Percentiles rank a stretch among this genome's conserved stretches.
These are phyloP conservation scores for Apophysomyces sp. DNA, from an alignment of 371 early-diverging fungal species.

Conservation along the genomic window DNA sequence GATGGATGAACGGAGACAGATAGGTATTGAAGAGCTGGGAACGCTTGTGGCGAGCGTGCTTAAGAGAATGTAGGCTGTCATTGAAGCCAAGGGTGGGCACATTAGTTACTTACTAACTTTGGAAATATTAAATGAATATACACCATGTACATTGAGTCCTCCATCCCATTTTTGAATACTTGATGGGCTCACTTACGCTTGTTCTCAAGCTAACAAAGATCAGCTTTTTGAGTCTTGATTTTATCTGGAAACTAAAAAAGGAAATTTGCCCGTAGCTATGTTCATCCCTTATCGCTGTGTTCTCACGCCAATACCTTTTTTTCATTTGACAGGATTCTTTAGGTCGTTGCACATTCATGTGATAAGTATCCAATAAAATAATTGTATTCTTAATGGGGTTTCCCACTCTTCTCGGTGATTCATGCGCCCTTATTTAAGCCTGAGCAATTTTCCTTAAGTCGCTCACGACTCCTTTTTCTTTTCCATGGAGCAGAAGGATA, in stretches of 20 bases:
- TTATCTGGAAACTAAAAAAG: too few species aligned
- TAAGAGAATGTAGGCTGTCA: too few species aligned
- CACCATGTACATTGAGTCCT: too few species aligned
- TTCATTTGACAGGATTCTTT: not conserved
- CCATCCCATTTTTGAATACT: too few species aligned
- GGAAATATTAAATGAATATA: too few species aligned
- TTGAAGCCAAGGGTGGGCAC: too few species aligned
- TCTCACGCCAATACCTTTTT: not conserved
- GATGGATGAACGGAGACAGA: too few species aligned
- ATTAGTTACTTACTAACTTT: too few species aligned
- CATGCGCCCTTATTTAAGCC: conserved; percentile 1
- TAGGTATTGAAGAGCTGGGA: too few species aligned
- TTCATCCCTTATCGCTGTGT: not conserved
- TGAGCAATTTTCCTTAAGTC: not conserved
- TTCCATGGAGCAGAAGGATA: not conserved
- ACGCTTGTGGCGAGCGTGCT: too few species aligned
- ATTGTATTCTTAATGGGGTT: not conserved
- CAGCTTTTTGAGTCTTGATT: too few species aligned
- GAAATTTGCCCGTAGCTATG: too few species aligned
- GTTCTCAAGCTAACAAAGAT: not conserved
- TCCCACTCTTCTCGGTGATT: not conserved
- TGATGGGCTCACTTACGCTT: not conserved
- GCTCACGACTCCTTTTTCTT: not conserved
- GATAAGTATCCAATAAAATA: not conserved
- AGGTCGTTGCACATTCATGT: not conserved